Conservation (phyloP, 2,329 filamentous ascomycete species). For the Lanzia echinophila region DNA sequence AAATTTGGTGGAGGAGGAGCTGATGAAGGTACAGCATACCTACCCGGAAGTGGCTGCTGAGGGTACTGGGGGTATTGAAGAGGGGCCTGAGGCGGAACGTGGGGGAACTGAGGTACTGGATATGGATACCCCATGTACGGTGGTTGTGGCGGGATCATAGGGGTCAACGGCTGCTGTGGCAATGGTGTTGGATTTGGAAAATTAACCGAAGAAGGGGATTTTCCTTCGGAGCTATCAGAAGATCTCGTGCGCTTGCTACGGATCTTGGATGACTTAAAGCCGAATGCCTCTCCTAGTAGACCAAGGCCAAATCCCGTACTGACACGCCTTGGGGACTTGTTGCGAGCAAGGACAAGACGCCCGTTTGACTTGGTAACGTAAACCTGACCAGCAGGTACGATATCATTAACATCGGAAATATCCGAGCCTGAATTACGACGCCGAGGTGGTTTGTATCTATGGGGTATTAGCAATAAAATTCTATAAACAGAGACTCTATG, state of each 20-base stretch:
- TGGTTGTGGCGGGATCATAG: not conserved
- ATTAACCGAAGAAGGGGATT: conserved; percentile 7
- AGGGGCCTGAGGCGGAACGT: not conserved
- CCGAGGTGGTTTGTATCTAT: not conserved
- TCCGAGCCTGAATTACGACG: not conserved
- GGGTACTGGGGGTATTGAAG: not conserved
- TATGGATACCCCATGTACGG: not conserved
- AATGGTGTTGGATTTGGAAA: not conserved
- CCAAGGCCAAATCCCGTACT: not conserved
- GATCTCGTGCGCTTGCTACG: conserved; percentile 4
- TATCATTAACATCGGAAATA: not conserved
- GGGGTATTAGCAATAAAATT: not conserved
- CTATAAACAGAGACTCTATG: not conserved
- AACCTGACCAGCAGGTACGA: conserved; percentile 19
- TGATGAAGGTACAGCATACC: not conserved
- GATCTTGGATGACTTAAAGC: not conserved
- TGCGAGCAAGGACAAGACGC: conserved; percentile 25
- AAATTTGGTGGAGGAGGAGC: too few species aligned
- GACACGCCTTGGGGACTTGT: conserved; percentile 12
- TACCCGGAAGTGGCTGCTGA: not conserved
- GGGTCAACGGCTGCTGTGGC: not conserved
- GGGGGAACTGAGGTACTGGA: not conserved
- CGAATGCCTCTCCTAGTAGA: conserved; percentile 21
- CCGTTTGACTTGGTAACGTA: conserved; percentile 29
- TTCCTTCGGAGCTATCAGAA: conserved; percentile 12